A percentile compares a stretch with the other conserved stretches of the same genome.
These are phyloP conservation scores for Inonotus obliquus DNA, from an alignment of 1,284 basidiomycete genomes.

Conservation along the genomic window DNA sequence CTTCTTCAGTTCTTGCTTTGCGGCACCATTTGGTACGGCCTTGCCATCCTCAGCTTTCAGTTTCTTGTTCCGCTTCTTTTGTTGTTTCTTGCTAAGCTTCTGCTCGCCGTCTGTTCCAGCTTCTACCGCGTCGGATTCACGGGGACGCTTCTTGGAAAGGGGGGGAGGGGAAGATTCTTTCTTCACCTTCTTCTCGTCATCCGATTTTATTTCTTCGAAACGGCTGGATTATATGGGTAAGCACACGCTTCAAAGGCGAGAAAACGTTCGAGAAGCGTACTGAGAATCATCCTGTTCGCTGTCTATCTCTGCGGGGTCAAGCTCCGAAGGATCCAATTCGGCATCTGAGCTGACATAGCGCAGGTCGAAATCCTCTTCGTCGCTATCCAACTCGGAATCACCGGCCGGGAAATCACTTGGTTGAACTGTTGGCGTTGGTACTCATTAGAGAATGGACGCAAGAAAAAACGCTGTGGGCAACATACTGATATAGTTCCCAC, in stretches of 20 bases:
- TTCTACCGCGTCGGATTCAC: conserved; percentile 35
- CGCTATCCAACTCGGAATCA: conserved; percentile 26
- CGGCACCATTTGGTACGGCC: conserved; percentile 40
- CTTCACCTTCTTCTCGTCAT: conserved; percentile 21
- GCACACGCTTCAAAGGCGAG: neutral
- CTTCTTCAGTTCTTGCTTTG: conserved; percentile 28
- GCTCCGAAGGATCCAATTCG: conserved; percentile 55
- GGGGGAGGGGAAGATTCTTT: conserved; percentile 17
- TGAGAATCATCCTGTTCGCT: conserved; percentile 56
- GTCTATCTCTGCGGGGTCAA: conserved; percentile 53
- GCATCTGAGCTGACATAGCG: conserved; percentile 75
- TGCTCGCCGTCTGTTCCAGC: conserved; percentile 34
- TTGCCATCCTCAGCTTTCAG: conserved; percentile 60
- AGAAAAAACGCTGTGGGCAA: conserved; percentile 22
- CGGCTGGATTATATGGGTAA: conserved; percentile 38
- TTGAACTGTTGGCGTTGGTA: conserved; percentile 25
- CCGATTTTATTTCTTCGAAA: conserved; percentile 48
- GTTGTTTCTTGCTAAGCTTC: conserved; percentile 48
- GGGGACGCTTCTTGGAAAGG: conserved; percentile 15
- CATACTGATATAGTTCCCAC: conserved; percentile 86
- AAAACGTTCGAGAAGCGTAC: conserved; percentile 26
- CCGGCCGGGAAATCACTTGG: conserved; percentile 45
- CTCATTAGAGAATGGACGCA: conserved; percentile 8
- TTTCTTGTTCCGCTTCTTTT: conserved; percentile 74
- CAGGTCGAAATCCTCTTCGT: conserved; percentile 48